Conservation (phyloP, 306 rosid genomes). For the Lupinus albus region DNA sequence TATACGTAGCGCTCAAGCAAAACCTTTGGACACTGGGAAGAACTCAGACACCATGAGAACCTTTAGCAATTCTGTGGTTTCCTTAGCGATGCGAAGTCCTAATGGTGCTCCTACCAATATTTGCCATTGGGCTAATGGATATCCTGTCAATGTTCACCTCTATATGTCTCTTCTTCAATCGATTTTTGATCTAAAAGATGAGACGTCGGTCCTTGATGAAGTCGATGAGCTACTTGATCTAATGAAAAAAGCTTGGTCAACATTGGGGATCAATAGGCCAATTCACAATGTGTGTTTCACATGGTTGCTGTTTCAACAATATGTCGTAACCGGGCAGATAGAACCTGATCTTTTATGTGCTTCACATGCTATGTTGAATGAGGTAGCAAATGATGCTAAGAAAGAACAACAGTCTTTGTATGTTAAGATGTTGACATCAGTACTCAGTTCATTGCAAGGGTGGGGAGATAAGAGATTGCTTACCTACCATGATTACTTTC, state of each 20-base stretch:
- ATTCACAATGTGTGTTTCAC: slow-evolving; percentile 75
- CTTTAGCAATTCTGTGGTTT: slow-evolving; percentile 70
- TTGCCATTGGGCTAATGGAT: slow-evolving; percentile 96
- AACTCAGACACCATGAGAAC: slow-evolving; percentile 87
- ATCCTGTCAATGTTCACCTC: slow-evolving; percentile 74
- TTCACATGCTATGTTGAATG: slow-evolving; percentile 69
- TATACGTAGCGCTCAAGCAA: slow-evolving; percentile 47
- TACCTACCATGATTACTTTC: slow-evolving; percentile 69
- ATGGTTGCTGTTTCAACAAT: slow-evolving; percentile 78
- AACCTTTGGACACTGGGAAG: slow-evolving; percentile 69
- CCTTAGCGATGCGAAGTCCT: slow-evolving; percentile 69
- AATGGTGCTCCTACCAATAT: slow-evolving; percentile 61
- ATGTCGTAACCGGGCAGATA: slow-evolving; percentile 59
- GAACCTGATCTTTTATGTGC: slow-evolving; percentile 84
- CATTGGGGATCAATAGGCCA: slow-evolving; percentile 68
- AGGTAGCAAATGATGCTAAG: slow-evolving; percentile 70
- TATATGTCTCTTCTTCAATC: slow-evolving; percentile 71
- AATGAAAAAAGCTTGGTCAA: slow-evolving; percentile 88
- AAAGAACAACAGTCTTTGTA: slow-evolving; percentile 59
- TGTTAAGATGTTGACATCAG: slow-evolving; percentile 58
- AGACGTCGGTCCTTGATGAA: slow-evolving; percentile 79
- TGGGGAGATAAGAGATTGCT: slow-evolving; percentile 82
- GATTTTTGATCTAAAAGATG: slow-evolving; percentile 67
- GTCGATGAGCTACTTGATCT: slow-evolving; percentile 85
- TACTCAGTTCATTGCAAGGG: slow-evolving; percentile 57